Base-by-base conservation (phyloP, 2,329 filamentous ascomycete genomes). In the Calonectria montana region DNA sequence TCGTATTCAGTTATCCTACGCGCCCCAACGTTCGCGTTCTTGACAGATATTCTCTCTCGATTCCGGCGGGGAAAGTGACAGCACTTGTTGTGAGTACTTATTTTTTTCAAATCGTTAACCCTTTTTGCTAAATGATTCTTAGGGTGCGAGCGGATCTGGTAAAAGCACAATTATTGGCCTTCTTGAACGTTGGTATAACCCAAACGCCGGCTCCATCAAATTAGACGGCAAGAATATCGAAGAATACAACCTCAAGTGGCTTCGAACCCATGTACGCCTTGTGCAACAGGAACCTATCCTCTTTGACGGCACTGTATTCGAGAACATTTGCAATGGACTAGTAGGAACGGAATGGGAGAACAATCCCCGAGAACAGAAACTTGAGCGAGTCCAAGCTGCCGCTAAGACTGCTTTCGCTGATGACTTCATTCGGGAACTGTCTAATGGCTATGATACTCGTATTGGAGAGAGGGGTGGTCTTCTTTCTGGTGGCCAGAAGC, bases 401-500 rank as follows among this genome's bases (percentile, higher is more conserved):
- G 87, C 86, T 50, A 80, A 81, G 48, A 81, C 85, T 65, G 85
- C 87, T 1, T 88, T 85, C 78, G 87, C 87, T 5, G 82, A 87
- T 68, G 86, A 87, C 16, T 89, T 89, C 70, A 86, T 89, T 45
- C 72, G 80, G 3, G 80, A 82, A 13, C 80, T 89, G 0, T 86
- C 87, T 2, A 67, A 82, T 72, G 88, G 80, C 2, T 83, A 84
- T 77, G 84, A 88, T 1, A 91, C 91, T 0, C 82, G 85, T 3
- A 88, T 93, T 5, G 91, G 91, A 3, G 88, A 92, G 75, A 86
- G 87, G 16, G 91, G 91, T 1, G 88, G 90, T 41, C 89, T 91
- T 59, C 82, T 93, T 1, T 91, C 89, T 1, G 91, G 91, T 23
- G 91, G 91, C 1, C 91, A 93, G 76, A 86, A 90, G 61, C 91